Percentiles rank a stretch among this genome's conserved stretches.
phyloP scores from a whole-genome alignment of 441 rosid species.

The Aquilaria agallochum region DNA sequence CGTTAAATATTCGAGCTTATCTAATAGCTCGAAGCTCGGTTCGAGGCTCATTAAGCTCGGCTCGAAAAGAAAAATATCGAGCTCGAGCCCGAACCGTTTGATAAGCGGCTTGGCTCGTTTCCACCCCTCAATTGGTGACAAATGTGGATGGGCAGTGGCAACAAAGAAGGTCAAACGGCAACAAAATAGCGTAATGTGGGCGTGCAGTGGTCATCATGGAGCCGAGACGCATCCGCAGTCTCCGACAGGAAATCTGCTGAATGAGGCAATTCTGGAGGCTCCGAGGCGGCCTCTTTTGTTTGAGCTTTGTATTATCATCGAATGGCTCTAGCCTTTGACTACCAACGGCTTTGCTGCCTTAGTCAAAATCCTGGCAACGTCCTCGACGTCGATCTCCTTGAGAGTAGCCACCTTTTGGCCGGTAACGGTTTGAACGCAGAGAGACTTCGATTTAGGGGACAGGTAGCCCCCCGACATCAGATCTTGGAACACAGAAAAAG shows the following conservation, averaged over 20 bases:
- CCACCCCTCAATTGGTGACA: too few relatives aligned
- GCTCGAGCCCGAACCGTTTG: too few relatives aligned
- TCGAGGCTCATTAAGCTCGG: too few relatives aligned
- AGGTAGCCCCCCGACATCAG: slow-evolving; percentile 49
- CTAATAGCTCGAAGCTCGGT: too few relatives aligned
- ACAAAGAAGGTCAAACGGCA: too few relatives aligned
- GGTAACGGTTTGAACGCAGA: slow-evolving; percentile 43
- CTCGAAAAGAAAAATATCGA: too few relatives aligned
- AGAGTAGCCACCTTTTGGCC: slow-evolving; percentile 61
- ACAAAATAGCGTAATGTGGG: too few relatives aligned
- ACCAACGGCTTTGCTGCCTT: slow-evolving; percentile 52
- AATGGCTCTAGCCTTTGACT: slow-evolving; percentile 31
- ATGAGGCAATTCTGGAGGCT: slow-evolving; percentile 25
- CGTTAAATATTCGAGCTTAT: too few relatives aligned
- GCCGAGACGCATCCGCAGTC: slow-evolving; percentile 11
- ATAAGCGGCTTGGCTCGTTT: too few relatives aligned
- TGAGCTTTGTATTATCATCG: slow-evolving; percentile 22
- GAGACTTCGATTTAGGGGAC: slow-evolving; percentile 30
- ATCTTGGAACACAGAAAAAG: slow-evolving; percentile 50
- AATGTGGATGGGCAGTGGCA: too few relatives aligned
- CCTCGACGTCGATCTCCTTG: slow-evolving; percentile 47
- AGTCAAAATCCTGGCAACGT: slow-evolving; percentile 43
- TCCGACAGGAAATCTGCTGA: slow-evolving; percentile 53
- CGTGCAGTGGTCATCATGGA: too few relatives aligned
- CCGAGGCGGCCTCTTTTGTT: too few relatives aligned